Evolutionary conservation across 164 flowering plant species (phyloP).

Genomic region (Magnolia officinalis): DNA sequence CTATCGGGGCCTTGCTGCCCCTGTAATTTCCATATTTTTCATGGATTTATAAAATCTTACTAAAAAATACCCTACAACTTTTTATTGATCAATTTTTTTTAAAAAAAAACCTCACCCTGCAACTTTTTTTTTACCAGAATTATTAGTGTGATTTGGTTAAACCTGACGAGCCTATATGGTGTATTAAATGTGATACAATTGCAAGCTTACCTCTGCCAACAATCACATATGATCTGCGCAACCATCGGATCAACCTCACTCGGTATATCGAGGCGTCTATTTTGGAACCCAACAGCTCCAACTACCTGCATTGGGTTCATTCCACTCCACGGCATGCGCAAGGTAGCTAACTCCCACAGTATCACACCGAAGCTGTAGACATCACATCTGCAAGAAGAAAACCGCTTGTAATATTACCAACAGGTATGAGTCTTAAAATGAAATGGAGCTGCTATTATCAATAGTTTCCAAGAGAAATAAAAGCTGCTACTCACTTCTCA

Average conservation of each 20-base stretch:
- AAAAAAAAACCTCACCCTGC: neutral
- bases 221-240: constrained; percentile 75
- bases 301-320: constrained; percentile 99
- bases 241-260: constrained; percentile 65
- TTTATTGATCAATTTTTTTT: neutral
- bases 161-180: neutral
- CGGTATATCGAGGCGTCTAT: constrained; percentile 85
- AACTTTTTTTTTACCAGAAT: neutral
- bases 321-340: constrained; percentile 82
- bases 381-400: constrained; percentile 63
- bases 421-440: neutral
- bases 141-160: no score
- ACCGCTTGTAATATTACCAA: neutral
- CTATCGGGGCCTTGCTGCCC: neutral
- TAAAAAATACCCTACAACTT: no score
- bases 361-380: constrained; percentile 96
- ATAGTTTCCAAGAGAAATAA: neutral
- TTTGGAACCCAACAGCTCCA: constrained; percentile 97
- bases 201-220: constrained; percentile 74
- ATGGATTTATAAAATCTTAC: neutral
- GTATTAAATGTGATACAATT: neutral
- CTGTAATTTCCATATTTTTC: no score
- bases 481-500: constrained; percentile 74
- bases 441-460: neutral
- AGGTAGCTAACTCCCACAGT: constrained; percentile 85